Base-by-base conservation (phyloP, 2,329 filamentous ascomycete genomes). In the Emergomyces orientalis region DNA sequence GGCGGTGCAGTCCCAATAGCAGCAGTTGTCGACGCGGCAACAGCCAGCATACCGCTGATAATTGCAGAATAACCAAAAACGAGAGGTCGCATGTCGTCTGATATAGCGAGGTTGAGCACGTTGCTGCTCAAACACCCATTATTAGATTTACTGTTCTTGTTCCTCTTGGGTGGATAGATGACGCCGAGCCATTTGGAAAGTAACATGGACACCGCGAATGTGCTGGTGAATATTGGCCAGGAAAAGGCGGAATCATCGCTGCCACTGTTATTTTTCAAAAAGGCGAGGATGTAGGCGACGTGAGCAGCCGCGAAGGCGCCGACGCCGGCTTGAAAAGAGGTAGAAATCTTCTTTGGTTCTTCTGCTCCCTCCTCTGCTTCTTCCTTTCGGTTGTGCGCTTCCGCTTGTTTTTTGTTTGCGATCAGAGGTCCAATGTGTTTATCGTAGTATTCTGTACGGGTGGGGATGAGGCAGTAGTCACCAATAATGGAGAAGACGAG, bases 281-380 rank as follows among this genome's bases (percentile, higher is more conserved):
- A 72, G 32, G 71, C 71, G 17, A 68, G 34, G 52, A 70, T 70
- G 54, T 72, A 72, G 47, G 70, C 66, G 57, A 71, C 66, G 63
- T 72, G 71, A 41, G 71, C 71, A 1, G 64, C 66, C 17, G 71
- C 71, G 39, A 72, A 72, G 56, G 71, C 68, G 41, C 69, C 64
- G 17, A 72, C 66, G 4, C 71, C 71, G 2, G 71, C 66, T 52
- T 71, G 67, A 59, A 72, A 72, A 30, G 67, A 71, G n/a, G 61
- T 60, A 5, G 71, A 71, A 37, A 69, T 61, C 30, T 61, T 56
- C 11, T 41, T n/a, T 13, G 59, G 22, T 11, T 25, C n/a, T 13
- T 27, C 17, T 7, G 27, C 25, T 32, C 32, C 47, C 13, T 37
- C 7, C 30, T 19, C 30, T 6, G 13, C 34, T 17, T 6, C 37